phyloP scores from a whole-genome alignment of 2,329 filamentous ascomycete genomes.

The Phyllachora maydis region DNA sequence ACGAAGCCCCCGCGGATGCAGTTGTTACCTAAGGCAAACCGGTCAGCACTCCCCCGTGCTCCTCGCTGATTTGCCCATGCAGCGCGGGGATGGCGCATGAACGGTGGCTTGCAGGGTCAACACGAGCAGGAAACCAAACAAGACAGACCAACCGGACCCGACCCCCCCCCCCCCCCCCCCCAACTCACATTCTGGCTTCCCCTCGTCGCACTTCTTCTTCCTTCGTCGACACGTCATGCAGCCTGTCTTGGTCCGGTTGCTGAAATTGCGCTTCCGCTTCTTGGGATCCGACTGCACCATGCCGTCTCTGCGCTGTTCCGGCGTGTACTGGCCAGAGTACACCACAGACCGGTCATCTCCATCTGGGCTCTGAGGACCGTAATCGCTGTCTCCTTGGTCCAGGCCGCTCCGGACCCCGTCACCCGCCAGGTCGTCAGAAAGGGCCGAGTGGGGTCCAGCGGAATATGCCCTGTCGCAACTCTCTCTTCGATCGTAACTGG shows the following conservation, averaged over 20 bases:
- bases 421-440: constrained; percentile 26
- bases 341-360: constrained; percentile 24
- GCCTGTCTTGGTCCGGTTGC: constrained; percentile 87
- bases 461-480: constrained; percentile 25
- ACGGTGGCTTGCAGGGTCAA: background rate
- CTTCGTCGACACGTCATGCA: constrained; percentile 79
- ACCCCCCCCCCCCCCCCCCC: too few species aligned
- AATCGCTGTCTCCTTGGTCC: constrained; percentile 25
- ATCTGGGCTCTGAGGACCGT: constrained; percentile 30
- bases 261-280: constrained; percentile 65
- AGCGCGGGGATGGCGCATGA: too few species aligned
- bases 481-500: constrained; percentile 22
- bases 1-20: constrained; percentile 78
- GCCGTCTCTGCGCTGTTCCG: constrained; percentile 25
- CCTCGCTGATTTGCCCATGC: too few species aligned
- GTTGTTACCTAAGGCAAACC: constrained; percentile 77
- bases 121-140: constrained; percentile 1
- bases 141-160: background rate
- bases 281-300: constrained; percentile 39
- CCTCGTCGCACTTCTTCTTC: constrained; percentile 97
- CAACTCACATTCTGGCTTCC: constrained; percentile 74
- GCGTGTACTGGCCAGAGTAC: constrained; percentile 21
- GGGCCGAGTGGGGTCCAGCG: constrained; percentile 19
- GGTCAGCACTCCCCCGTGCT: too few species aligned
- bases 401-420: constrained; percentile 22